Evolutionary conservation across 2,329 filamentous ascomycete genomes (phyloP).

Genomic region (Teratosphaeriaceae sp.): DNA sequence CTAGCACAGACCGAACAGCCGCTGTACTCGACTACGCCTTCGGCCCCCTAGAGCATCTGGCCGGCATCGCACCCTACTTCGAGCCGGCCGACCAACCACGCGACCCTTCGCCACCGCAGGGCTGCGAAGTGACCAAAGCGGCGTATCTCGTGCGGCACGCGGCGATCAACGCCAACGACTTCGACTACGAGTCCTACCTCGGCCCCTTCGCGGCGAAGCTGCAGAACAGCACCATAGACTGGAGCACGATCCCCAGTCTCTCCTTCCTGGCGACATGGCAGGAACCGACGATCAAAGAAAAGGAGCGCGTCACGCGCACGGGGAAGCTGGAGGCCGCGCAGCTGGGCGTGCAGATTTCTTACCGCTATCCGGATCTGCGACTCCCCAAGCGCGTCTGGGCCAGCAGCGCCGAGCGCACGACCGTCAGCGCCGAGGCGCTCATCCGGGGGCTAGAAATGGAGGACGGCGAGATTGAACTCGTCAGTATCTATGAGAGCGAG

Average conservation of each 20-base stretch:
- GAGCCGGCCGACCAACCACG: conserved; percentile 41
- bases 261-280: conserved; percentile 53
- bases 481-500: conserved; percentile 50
- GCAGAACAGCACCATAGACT: conserved; percentile 52
- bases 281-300: conserved; percentile 46
- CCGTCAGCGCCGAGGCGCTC: conserved; percentile 52
- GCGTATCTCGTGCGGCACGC: conserved; percentile 46
- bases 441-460: conserved; percentile 50
- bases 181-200: conserved; percentile 47
- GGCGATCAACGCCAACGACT: conserved; percentile 47
- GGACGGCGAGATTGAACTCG: conserved; percentile 48
- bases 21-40: conserved; percentile 35
- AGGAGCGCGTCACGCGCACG: conserved; percentile 54
- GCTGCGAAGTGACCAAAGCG: conserved; percentile 45
- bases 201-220: conserved; percentile 51
- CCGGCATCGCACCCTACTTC: conserved; percentile 46
- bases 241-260: conserved; percentile 49
- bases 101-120: conserved; percentile 42
- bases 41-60: conserved; percentile 43
- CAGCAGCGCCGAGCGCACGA: conserved; percentile 56
- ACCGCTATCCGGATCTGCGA: conserved; percentile 51
- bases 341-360: conserved; percentile 52
- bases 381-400: conserved; percentile 54
- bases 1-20: conserved; percentile 11
- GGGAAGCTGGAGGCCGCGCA: conserved; percentile 55